Percentiles rank a stretch among this genome's conserved stretches.
Evolutionary conservation across 2,329 filamentous ascomycete species (phyloP).

Genomic region (Sporothrix mexicana): DNA sequence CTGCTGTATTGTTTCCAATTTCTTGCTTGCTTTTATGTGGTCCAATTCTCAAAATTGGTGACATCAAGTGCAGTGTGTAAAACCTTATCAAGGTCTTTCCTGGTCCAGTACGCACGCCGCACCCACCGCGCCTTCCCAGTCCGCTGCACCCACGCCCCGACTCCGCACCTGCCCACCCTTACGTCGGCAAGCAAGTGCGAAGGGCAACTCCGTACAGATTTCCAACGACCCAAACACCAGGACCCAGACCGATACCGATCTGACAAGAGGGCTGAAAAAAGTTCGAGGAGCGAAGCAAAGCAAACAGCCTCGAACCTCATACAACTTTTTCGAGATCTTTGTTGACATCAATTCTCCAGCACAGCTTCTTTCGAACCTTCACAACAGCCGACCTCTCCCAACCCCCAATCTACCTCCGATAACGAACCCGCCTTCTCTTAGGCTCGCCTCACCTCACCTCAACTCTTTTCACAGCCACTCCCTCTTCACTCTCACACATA

Average conservation of each 20-base stretch:
- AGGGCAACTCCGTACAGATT: not conserved
- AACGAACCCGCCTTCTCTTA: not conserved
- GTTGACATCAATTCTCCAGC: conserved; percentile 9
- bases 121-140: not conserved
- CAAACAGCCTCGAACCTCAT: not conserved
- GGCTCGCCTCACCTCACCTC: not conserved
- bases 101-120: not conserved
- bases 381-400: too few species aligned
- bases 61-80: not conserved
- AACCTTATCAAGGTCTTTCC: not conserved
- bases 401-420: not conserved
- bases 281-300: not conserved
- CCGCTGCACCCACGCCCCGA: not conserved
- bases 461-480: not conserved
- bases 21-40: not conserved
- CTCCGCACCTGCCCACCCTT: not conserved
- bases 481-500: not conserved
- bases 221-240: not conserved
- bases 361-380: not conserved
- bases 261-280: not conserved
- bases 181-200: not conserved
- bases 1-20: not conserved
- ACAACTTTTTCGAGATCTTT: not conserved
- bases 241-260: not conserved
- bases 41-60: conserved; percentile 11